Evolutionary conservation across 169 alveolate genomes (phyloP), one percentile per base, ranked within the genome.

Genomic region (Plasmodium reichenowi): DNA sequence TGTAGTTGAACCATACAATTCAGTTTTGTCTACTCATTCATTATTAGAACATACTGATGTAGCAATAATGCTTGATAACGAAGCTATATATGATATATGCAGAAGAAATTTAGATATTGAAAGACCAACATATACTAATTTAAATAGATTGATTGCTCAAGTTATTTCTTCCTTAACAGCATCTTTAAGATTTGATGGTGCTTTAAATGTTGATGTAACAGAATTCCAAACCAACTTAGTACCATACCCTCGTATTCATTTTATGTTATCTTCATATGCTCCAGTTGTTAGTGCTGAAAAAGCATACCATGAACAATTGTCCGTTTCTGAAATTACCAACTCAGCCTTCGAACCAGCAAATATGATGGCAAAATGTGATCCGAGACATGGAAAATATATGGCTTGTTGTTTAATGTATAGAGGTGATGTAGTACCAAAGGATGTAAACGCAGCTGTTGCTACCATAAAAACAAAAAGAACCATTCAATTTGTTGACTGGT

Each of bases 391-490:
- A 48, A 98, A 97, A 96, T 98, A 98, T 95, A 98, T 98, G 99
- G 99, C 99, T 71, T 97, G 99, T 94, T 98, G 99, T 89, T 93
- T 97, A 93, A 95, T 98, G 97, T 97, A 97, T 94, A 88, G 96
- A 74, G 99, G 99, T 15, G 99, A 98, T 93, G 99, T 98, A 38
- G 99, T 98, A 22, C 99, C 99, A 50, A 98, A 98, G 95, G 99
- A 98, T 88, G 99, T 98, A 62, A 98, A 98, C 89, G 99, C 99
- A n/a, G 98, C 99, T 54, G 99, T 98, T 80, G 99, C 99, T 22
- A 97, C 99, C 50, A 98, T 98, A 91, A 98, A 98, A 94, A 98
- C 99, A 70, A 98, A 98, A 95, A 96, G 99, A 88, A 97, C 99
- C 59, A 97, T 98, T 91, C 99, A 98, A 94, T 98, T 98, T 93